These are phyloP conservation scores for Juglanconis juglandina DNA, from an alignment of 2,329 filamentous ascomycete genomes.

Conservation along the genomic window DNA sequence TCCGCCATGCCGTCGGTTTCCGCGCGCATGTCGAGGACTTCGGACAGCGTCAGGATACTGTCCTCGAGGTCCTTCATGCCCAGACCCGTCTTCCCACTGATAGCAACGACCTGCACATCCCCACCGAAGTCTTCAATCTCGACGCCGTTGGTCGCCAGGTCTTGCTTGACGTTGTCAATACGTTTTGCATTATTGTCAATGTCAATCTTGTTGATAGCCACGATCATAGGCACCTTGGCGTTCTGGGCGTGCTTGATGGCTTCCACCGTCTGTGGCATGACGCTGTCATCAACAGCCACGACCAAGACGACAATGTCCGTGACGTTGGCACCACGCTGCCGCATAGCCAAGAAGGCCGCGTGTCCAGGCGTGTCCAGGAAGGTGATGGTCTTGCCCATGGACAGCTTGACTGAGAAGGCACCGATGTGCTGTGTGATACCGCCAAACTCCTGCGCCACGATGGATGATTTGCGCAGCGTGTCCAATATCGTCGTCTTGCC, in stretches of 20 bases:
- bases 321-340: constrained; percentile 88
- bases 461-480: constrained; percentile 86
- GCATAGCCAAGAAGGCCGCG: constrained; percentile 93
- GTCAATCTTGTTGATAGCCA: constrained; percentile 88
- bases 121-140: constrained; percentile 94
- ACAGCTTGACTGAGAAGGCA: constrained; percentile 88
- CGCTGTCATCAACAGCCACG: constrained; percentile 93
- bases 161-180: constrained; percentile 79
- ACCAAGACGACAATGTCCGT: constrained; percentile 96
- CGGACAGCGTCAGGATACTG: constrained; percentile 78
- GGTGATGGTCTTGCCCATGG: constrained; percentile 83
- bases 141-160: constrained; percentile 77
- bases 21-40: constrained; percentile 86
- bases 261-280: constrained; percentile 95
- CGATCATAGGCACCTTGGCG: constrained; percentile 90
- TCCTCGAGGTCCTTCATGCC: constrained; percentile 93
- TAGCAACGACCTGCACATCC: constrained; percentile 85
- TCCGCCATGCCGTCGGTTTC: constrained; percentile 74
- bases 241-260: constrained; percentile 88
- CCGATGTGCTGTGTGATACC: constrained; percentile 99
- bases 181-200: constrained; percentile 77
- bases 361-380: constrained; percentile 97
- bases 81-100: constrained; percentile 89
- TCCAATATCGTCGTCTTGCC: constrained; percentile 97
- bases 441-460: constrained; percentile 87